Evolutionary conservation across 208 protist genomes (phyloP), one percentile per base, ranked within the genome.

Genomic region (Wallacemonas collosoma): DNA sequence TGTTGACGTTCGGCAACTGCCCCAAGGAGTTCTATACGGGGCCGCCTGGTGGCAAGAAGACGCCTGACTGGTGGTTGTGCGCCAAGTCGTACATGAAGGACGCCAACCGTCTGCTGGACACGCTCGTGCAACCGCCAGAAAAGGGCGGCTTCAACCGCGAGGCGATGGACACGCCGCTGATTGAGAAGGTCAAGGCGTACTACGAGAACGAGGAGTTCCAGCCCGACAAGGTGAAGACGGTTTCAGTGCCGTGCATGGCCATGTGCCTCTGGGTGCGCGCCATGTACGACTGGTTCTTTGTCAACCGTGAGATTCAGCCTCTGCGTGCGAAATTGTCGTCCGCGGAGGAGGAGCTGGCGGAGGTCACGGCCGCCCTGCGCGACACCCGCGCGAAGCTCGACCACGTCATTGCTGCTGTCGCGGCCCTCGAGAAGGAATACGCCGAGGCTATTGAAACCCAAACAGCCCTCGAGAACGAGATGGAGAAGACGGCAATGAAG

Each of bases 211-310:
- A 93, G 44, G 89, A 97, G 78, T 97, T 97, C 75, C 89, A 95
- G 65, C 91, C 95, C 3, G 88, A 95, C 47, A 96, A 96, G 79
- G 93, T 98, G 45, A 86, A 87, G 53, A 90, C 92, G 36, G 97
- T 98, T 1, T 99, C 97, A 14, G 88, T 97, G 76, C 98, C 98
- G 41, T 99, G 98, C 81, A 98, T 98, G 80, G 96, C 97, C 71
- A 98, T 99, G 88, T 99, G 98, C 76, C 84, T 95, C 75, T 99
- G 98, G 98, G 98, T 99, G 72, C 93, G 94, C 17, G 97, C 98
- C 68, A 99, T 99, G 97, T 94, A 98, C 85, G 94, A 94, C 73
- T 99, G 98, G 88, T 98, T 99, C 82, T 94, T 97, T 75, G 98
- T 99, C 12, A 96, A 98, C 73, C 95, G 95, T 51, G 87, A 95